Evolutionary conservation across 2,329 filamentous ascomycete genomes (phyloP), one percentile per base, ranked within the genome.

Genomic region (Fusarium dimerum): DNA sequence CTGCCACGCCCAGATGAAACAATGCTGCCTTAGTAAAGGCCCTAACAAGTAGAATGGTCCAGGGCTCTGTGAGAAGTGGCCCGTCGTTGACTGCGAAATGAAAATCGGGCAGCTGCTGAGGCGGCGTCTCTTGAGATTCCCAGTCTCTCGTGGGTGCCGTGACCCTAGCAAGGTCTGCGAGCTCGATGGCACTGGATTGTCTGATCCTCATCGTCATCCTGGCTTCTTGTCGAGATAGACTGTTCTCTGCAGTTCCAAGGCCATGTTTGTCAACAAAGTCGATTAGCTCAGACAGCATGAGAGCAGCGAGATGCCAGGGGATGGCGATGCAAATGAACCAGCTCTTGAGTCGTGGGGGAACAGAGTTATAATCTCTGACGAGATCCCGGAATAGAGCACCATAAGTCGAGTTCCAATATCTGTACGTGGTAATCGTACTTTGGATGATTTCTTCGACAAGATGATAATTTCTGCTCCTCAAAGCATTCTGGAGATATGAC

Each of bases 291-390:
- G 80, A 78, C 3, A 85, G 67, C 29, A 85, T 72, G 40, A 85
- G 73, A 0, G 74, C 71, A 1, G 76, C 81, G 1, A 85, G 74
- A 56, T 84, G 79, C 81, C 81, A 85, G 53, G 84, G 82, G 0
- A 77, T 76, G 0, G 76, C 71, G 32, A 85, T 75, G 51, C 81
- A 78, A 9, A 82, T 71, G 50, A 83, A 84, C 82, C 82, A 85
- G 15, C 80, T 80, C 56, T 81, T 80, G 7, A 84, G 75, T 3
- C 78, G 78, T 2, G 74, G 60, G 0, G 80, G 79, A 0, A 85
- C 72, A 0, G 67, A 60, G n/a, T 76, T 67, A 51, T 82, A 81
- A 55, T 79, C 66, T 5, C 70, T 67, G 5, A 82, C 67, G 29
- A 81, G 76, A 51, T 81, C 78, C 26, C 71, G 62, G 55, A 83